Evolutionary conservation across 2,329 filamentous ascomycete genomes (phyloP).

Genomic region (Phoma herbarum): DNA sequence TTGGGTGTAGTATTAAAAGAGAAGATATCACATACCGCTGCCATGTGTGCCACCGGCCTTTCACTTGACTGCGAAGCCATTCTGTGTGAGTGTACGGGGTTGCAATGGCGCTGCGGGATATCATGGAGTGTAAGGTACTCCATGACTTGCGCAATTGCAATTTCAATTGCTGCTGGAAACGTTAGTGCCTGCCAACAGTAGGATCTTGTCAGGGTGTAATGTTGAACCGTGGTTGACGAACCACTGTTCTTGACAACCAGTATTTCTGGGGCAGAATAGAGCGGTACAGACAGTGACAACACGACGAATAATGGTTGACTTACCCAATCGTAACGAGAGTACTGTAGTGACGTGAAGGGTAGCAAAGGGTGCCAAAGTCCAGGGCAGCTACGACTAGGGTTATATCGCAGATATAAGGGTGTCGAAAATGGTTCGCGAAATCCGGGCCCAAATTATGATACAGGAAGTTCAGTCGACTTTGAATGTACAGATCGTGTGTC

Average conservation of each 20-base stretch:
- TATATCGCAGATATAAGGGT: slow-evolving; percentile 26
- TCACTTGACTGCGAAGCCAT: slow-evolving; percentile 41
- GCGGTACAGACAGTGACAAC: neutral
- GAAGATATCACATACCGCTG: slow-evolving; percentile 40
- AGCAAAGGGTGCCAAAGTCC: slow-evolving; percentile 11
- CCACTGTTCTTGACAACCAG: neutral
- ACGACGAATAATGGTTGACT: neutral
- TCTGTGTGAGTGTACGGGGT: slow-evolving; percentile 38
- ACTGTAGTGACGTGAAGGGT: slow-evolving; percentile 1
- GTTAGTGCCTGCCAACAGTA: slow-evolving; percentile 5
- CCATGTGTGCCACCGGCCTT: slow-evolving; percentile 34
- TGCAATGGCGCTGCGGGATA: slow-evolving; percentile 46
- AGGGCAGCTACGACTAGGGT: slow-evolving; percentile 18
- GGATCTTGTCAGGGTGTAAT: neutral
- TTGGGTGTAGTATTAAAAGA: slow-evolving; percentile 17
- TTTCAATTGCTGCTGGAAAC: slow-evolving; percentile 22
- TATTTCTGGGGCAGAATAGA: neutral
- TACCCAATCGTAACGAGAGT: slow-evolving; percentile 1
- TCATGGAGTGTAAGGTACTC: slow-evolving; percentile 53
- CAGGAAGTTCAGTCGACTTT: slow-evolving; percentile 9
- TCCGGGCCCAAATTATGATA: slow-evolving; percentile 21
- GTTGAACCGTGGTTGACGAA: slow-evolving; percentile 12
- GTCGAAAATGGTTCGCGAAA: slow-evolving; percentile 2
- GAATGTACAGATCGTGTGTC: slow-evolving; percentile 17
- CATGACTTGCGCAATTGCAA: slow-evolving; percentile 31